Evolutionary conservation across 345 rosid genomes (phyloP), one percentile per base, ranked within the genome.

Genomic region (Gynandropsis gynandra): DNA sequence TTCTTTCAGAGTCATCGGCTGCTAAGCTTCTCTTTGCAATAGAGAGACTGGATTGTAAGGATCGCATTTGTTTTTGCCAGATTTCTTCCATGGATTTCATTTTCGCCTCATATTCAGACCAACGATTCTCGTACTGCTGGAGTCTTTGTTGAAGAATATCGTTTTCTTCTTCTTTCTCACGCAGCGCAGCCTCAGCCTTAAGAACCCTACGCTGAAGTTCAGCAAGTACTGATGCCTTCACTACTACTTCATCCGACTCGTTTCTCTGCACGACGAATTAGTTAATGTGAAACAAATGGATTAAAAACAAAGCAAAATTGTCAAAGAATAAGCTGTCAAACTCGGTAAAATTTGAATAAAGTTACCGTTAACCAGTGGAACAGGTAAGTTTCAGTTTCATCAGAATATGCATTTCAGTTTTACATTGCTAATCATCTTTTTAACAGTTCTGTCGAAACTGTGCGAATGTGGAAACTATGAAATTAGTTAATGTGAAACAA

Each of bases 81-180:
- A 87, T 82, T 65, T 92, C 97, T 66, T 88, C 98, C 98, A 92
- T 92, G 52, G 98, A 92, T 66, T 87, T 92, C 98, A 92, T 87
- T 70, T 88, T 92, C 39, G 77, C 63, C 72, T 92, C 97, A 31
- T 87, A 87, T 50, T 92, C 98, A 14, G 89, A 85, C 98, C 98
- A 92, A 33, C 97, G 89, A 68, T 71, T 82, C 66, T 92, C 97
- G 19, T 92, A 87, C 58, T 92, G 98, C 58, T 85, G 97, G 68
- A 87, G 81, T 33, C 95, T 77, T 67, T 92, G 98, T 24, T 85
- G 87, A 59, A 92, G 81, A 61, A 92, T 83, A 63, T 92, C 98
- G 32, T 84, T 92, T 72, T 87, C 98, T 55, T 92, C 98, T 66
- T 92, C 98, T 65, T 85, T 92, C 74, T 79, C 88, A 61, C 95